A percentile compares a stretch with the other conserved stretches of the same genome.
These are phyloP conservation scores for Malus orientalis DNA, from an alignment of 306 rosid species.

Conservation along the genomic window DNA sequence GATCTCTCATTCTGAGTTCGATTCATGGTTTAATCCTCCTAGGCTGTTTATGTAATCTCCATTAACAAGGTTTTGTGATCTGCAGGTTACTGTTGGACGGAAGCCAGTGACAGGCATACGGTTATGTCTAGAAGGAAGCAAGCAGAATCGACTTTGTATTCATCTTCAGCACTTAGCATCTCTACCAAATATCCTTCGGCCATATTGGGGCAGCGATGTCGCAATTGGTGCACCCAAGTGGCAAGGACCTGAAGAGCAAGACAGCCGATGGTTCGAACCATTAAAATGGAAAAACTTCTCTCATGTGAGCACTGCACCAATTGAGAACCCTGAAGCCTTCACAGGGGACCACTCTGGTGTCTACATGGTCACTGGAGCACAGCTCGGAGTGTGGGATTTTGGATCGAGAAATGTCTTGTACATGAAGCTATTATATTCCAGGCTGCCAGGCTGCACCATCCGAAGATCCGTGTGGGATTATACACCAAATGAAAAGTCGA, in stretches of 20 bases:
- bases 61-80: background rate
- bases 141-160: constrained; percentile 62
- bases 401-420: constrained; percentile 67
- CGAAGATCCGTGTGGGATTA: constrained; percentile 82
- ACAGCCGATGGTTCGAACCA: constrained; percentile 85
- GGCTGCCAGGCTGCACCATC: constrained; percentile 65
- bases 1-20: background rate
- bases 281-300: constrained; percentile 83
- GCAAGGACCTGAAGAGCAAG: constrained; percentile 87
- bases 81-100: constrained; percentile 83
- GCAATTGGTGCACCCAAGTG: constrained; percentile 88
- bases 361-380: constrained; percentile 69
- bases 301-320: constrained; percentile 79
- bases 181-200: constrained; percentile 72
- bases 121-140: constrained; percentile 66
- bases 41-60: background rate
- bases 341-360: constrained; percentile 56
- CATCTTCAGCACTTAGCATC: constrained; percentile 75
- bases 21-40: background rate
- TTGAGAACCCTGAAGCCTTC: constrained; percentile 63
- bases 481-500: constrained; percentile 25
- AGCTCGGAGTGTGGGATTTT: constrained; percentile 87
- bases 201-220: constrained; percentile 66
- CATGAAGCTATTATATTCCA: constrained; percentile 73
- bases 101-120: constrained; percentile 77